Evolutionary conservation across 1,139 yeast species (phyloP), one percentile per base, ranked within the genome.

Genomic region (Entelexis sorbosivorans): DNA sequence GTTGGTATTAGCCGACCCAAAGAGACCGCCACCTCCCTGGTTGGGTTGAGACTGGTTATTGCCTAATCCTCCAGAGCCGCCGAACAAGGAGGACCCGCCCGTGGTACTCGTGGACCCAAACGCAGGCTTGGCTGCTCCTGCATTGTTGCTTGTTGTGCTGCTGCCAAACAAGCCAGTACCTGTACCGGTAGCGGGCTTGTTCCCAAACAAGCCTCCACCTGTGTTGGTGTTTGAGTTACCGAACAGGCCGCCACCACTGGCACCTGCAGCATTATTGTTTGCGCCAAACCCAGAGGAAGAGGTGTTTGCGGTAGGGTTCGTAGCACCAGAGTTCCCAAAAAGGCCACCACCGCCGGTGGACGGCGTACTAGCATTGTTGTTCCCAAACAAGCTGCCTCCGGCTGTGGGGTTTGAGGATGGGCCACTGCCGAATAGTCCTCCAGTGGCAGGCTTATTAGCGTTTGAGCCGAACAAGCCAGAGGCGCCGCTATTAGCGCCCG

Each of bases 11-110:
- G 57, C 46, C 28, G 52, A 54, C 31, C 70, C 72, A 60, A 66
- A 68, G 39, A 63, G 54, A 5, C 66, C 67, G 33, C 64, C 63
- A 19, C 60, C 59, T 8, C 58, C 44, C n/a, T 40, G 49, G 20
- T 9, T 38, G 17, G 45, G 43, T 28, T 22, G 44, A 5, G 44
- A 9, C 10, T 29, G 52, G 49, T 32, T 44, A 11, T 69, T 73
- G 59, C 69, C 71, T 28, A 67, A 24, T 16, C 47, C 47, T 4
- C 40, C 35, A 2, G 46, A 19, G 38, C 39, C 36, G 17, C 47
- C 49, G 32, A 47, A 47, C 24, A 47, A 32, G 10, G 40, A 34
- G 11, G 38, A 16, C 4, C 44, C 44, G 16, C 31, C 34, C 5
- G 40, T 31, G n/a, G 31, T 24, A 16, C 28, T 42, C 5, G 33